Evolutionary conservation across 139 green algal genomes (phyloP).

Genomic region (Coccomyxa sp.): DNA sequence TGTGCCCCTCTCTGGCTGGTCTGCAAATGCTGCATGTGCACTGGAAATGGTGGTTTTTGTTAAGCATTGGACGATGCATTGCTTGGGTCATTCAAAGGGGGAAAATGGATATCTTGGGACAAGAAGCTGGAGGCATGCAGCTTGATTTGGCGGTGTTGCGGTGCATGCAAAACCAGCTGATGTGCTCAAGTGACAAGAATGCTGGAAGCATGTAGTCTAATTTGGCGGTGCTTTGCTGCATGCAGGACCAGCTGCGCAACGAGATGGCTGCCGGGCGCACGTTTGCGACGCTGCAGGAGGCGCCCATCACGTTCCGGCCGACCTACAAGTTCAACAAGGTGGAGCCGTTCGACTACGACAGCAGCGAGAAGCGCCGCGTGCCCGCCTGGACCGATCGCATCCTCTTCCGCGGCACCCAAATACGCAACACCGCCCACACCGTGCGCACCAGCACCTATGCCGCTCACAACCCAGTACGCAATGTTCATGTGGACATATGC

Average conservation of each 20-base stretch:
- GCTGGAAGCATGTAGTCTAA: too few species aligned
- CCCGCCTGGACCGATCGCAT: constrained; percentile 89
- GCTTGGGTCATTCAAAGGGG: too few species aligned
- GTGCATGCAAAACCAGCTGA: background rate
- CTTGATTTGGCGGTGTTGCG: too few species aligned
- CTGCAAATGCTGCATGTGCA: too few species aligned
- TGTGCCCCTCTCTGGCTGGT: too few species aligned
- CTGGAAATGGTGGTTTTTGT: too few species aligned
- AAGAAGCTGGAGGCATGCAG: too few species aligned
- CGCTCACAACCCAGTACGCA: background rate
- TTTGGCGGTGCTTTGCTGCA: too few species aligned
- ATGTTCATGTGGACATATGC: background rate
- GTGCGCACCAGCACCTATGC: background rate
- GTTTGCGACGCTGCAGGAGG: constrained; percentile 70
- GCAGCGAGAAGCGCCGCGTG: constrained; percentile 77
- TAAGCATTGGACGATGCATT: too few species aligned
- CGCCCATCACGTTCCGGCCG: constrained; percentile 73
- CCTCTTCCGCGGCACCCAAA: constrained; percentile 72
- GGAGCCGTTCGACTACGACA: constrained; percentile 68
- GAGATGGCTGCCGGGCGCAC: constrained; percentile 49
- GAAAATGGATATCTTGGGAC: too few species aligned
- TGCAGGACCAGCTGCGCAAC: constrained; percentile 54
- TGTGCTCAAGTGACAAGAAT: background rate
- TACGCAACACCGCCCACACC: background rate
- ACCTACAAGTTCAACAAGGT: constrained; percentile 93